These are phyloP conservation scores for Coleophoma crateriformis DNA, from an alignment of 2,329 filamentous ascomycete genomes.

Conservation along the genomic window DNA sequence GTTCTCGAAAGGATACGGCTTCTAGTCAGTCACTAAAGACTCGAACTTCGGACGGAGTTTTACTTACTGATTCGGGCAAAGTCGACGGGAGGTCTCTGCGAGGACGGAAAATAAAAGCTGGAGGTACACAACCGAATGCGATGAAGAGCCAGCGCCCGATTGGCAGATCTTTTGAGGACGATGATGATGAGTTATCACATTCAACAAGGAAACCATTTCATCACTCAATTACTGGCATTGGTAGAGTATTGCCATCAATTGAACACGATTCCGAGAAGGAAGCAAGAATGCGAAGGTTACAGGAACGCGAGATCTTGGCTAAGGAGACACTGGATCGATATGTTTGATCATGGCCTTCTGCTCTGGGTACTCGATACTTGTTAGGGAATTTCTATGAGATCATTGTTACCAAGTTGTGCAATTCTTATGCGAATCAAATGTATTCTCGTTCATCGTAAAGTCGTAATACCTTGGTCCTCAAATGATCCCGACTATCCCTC, in stretches of 20 bases:
- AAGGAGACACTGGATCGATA: slow-evolving; percentile 8
- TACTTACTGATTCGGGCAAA: slow-evolving; percentile 4
- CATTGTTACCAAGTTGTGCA: too few species aligned
- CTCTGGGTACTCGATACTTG: too few species aligned
- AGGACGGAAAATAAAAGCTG: not conserved
- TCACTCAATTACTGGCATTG: not conserved
- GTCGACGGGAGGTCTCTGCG: slow-evolving; percentile 7
- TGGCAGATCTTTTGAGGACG: not conserved
- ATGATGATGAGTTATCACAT: not conserved
- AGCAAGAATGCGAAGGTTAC: not conserved
- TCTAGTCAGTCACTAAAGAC: not conserved
- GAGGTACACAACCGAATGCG: not conserved
- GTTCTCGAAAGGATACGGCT: not conserved
- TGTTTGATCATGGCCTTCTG: not conserved
- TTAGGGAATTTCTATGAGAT: too few species aligned
- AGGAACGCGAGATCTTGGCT: slow-evolving; percentile 7
- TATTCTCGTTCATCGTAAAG: too few species aligned
- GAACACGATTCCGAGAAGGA: slow-evolving; percentile 1
- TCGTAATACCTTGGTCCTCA: too few species aligned
- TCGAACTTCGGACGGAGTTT: slow-evolving; percentile 2
- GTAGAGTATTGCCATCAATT: slow-evolving; percentile 1
- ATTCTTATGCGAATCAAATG: too few species aligned
- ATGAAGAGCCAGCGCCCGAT: not conserved
- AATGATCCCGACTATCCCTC: too few species aligned
- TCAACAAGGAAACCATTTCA: not conserved